Percentiles rank a stretch among this genome's conserved stretches.
Conservation (phyloP, 2,329 filamentous ascomycete species). For the Arthrocladium fulminans region DNA sequence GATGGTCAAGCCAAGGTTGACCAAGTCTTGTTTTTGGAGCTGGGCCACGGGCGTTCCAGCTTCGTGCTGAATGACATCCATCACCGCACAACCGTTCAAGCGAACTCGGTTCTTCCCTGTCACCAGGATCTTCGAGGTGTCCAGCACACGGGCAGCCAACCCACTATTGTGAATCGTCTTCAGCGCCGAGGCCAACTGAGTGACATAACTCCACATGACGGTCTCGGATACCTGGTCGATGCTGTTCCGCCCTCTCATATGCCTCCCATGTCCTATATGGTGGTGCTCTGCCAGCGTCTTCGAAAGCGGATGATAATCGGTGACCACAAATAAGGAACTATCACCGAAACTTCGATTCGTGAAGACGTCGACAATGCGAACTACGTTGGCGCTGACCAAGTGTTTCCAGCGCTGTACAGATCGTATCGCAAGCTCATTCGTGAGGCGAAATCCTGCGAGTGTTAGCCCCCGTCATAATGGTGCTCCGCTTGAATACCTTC, state of each 20-base stretch:
- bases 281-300: conserved; percentile 84
- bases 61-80: conserved; percentile 84
- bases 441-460: conserved; percentile 64
- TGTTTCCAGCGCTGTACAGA: conserved; percentile 84
- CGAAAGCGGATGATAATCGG: conserved; percentile 83
- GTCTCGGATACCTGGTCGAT: conserved; percentile 56
- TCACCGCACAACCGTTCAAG: conserved; percentile 75
- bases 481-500: conserved; percentile 50
- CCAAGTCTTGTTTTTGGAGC: conserved; percentile 77
- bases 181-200: conserved; percentile 80
- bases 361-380: conserved; percentile 83
- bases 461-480: conserved; percentile 2
- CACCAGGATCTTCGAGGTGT: conserved; percentile 78
- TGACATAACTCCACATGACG: conserved; percentile 81
- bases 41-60: conserved; percentile 59
- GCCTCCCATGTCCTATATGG: conserved; percentile 32
- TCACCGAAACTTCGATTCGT: conserved; percentile 89
- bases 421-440: conserved; percentile 79
- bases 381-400: conserved; percentile 70
- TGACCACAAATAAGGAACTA: conserved; percentile 87
- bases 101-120: conserved; percentile 86
- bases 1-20: conserved; percentile 74
- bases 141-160: conserved; percentile 76
- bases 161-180: conserved; percentile 74
- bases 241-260: conserved; percentile 38